Conservation (phyloP, 768 basidiomycete genomes). For the Leccinum variicolor region DNA sequence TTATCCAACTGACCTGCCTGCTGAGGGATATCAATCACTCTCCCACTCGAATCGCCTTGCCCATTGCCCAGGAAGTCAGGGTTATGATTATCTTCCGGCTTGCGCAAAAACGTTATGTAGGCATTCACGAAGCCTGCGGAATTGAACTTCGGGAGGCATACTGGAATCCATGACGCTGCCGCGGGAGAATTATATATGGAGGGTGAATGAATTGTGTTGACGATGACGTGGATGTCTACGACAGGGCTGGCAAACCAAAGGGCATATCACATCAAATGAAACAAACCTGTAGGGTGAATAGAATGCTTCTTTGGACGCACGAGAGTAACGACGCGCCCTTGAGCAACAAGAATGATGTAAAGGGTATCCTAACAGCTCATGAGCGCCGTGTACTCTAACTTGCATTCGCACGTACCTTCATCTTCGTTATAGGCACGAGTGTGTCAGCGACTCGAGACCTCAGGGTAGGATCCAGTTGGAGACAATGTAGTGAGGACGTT, state of each 20-base stretch:
- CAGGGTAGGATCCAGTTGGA: conserved; percentile 66
- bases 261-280: neutral
- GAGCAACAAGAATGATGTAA: conserved; percentile 84
- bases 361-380: conserved; percentile 66
- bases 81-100: conserved; percentile 23
- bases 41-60: neutral
- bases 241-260: neutral
- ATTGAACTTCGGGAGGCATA: conserved; percentile 95
- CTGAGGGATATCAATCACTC: neutral
- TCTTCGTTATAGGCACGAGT: conserved; percentile 76
- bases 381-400: neutral
- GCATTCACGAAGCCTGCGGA: conserved; percentile 86
- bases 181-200: conserved; percentile 75
- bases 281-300: conserved; percentile 84
- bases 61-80: neutral
- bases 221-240: conserved; percentile 81
- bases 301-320: conserved; percentile 91
- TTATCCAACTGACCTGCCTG: conserved; percentile 25
- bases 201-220: conserved; percentile 86
- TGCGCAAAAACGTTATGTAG: conserved; percentile 72
- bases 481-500: conserved; percentile 75
- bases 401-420: conserved; percentile 53
- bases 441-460: conserved; percentile 76
- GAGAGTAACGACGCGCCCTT: conserved; percentile 77
- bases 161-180: conserved; percentile 88